Evolutionary conservation across 768 basidiomycete species (phyloP), one percentile per base, ranked within the genome.

Genomic region (Pholiota conissans): DNA sequence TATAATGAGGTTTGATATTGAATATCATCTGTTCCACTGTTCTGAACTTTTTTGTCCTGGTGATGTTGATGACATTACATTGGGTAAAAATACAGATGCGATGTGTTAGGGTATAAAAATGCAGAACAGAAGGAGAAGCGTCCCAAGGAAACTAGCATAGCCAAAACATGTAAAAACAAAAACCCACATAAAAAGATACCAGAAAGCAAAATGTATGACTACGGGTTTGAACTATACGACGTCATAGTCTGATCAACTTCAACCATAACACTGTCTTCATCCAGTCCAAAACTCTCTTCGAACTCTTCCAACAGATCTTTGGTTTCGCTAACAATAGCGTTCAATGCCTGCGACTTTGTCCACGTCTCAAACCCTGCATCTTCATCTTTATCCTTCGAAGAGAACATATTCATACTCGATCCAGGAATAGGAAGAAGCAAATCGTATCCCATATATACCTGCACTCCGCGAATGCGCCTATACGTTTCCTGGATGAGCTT

Each of bases 361-460:
- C 87, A 88, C 9, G 79, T 77, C 64, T 65, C 72, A 57, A 70
- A 64, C 45, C 68, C 66, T 37, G 70, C 67, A 46, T 78, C 72
- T 20, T 78, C 74, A n/a, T 57, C 69, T 18, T 77, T 73, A 11
- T 58, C 62, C 5, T 68, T 72, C 65, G 67, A 27, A 66, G 67
- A 22, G 66, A 37, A 37, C 11, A 32, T 9, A 9, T 20, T 48
- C 30, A 30, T 42, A 13, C 9, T 39, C 24, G 1, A 56, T 34
- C 28, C 59, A 67, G 28, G 77, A 45, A 82, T 60, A 10, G 85
- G 84, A 7, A 90, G 71, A 27, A 89, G 68, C 3, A 73, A 67
- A 14, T 79, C 75, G 67, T 89, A 90, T 2, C 89, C 88, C 78
- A 89, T 79, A 52, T 75, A 78, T 11, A 73, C 74, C 69, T 90